Evolutionary conservation across 2,329 filamentous ascomycete species (phyloP).

Genomic region (Graphilbum ipis-grandicollis): DNA sequence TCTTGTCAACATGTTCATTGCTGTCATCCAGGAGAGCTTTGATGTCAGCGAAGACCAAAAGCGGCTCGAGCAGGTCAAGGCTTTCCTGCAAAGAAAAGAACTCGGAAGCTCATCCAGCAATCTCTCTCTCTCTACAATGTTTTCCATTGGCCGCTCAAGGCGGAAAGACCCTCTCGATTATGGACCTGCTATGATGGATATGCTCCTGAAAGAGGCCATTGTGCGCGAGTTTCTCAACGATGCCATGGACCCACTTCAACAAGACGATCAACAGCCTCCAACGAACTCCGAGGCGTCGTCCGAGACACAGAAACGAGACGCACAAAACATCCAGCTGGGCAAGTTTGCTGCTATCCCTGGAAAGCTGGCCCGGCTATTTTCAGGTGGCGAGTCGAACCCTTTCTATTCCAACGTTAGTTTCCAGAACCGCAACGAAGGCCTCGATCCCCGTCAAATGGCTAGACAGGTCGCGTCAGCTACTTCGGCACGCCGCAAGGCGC

Average conservation of each 20-base stretch:
- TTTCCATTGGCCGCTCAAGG: conserved; percentile 41
- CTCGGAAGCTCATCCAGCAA: conserved; percentile 57
- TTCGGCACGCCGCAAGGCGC: conserved; percentile 67
- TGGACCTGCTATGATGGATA: conserved; percentile 80
- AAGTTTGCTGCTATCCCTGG: background rate
- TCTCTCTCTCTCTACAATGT: conserved; percentile 56
- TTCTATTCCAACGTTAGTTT: conserved; percentile 70
- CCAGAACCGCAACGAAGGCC: conserved; percentile 54
- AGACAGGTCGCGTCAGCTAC: conserved; percentile 75
- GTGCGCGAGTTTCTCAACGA: conserved; percentile 91
- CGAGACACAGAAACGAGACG: too few relatives aligned
- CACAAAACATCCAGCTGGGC: background rate
- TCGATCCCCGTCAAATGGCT: conserved; percentile 77
- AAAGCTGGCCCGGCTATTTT: conserved; percentile 20
- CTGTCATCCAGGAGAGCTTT: conserved; percentile 98
- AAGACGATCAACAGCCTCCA: too few relatives aligned
- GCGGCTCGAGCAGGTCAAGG: conserved; percentile 86
- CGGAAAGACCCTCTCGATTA: conserved; percentile 77
- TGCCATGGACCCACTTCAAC: conserved; percentile 27
- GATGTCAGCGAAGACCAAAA: conserved; percentile 98
- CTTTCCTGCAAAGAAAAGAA: conserved; percentile 84
- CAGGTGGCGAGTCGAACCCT: conserved; percentile 68
- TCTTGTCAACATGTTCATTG: conserved; percentile 99
- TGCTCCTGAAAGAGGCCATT: conserved; percentile 91
- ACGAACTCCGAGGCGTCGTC: too few relatives aligned